Conservation (phyloP, 257 asterid genomes). For the Nicotiana sylvestris region DNA sequence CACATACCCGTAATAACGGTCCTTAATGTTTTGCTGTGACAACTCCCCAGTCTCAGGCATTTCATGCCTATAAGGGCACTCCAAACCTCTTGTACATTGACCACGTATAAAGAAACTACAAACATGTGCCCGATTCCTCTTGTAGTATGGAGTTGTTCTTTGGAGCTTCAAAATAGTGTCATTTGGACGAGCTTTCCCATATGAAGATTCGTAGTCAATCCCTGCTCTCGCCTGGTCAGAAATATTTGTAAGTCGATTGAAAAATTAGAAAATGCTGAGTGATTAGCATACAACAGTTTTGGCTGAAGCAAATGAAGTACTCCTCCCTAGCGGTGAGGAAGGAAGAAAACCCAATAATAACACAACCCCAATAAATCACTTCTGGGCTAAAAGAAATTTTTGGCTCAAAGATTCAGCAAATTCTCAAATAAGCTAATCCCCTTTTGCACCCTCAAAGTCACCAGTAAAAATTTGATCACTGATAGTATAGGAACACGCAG, state of each 20-base stretch:
- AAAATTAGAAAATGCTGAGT: background rate
- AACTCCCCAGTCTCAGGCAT: constrained; percentile 98
- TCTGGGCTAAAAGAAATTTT: constrained; percentile 2
- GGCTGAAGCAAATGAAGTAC: background rate
- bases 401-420: background rate
- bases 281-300: background rate
- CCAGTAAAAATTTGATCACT: constrained; percentile 1
- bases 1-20: constrained; percentile 94
- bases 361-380: background rate
- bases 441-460: background rate
- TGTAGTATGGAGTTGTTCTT: constrained; percentile 91
- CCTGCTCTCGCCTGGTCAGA: constrained; percentile 91
- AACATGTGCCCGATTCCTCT: constrained; percentile 93
- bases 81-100: constrained; percentile 95
- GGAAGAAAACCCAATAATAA: background rate
- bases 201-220: constrained; percentile 91
- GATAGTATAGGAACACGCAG: background rate
- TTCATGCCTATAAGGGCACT: constrained; percentile 98
- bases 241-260: background rate
- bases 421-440: background rate
- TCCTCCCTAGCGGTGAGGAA: background rate
- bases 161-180: constrained; percentile 95
- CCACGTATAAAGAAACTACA: constrained; percentile 97
- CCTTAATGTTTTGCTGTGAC: constrained; percentile 94
- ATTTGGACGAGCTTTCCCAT: constrained; percentile 79